Base-by-base conservation (phyloP, 768 basidiomycete species). In the Lactarius hatsudake region DNA sequence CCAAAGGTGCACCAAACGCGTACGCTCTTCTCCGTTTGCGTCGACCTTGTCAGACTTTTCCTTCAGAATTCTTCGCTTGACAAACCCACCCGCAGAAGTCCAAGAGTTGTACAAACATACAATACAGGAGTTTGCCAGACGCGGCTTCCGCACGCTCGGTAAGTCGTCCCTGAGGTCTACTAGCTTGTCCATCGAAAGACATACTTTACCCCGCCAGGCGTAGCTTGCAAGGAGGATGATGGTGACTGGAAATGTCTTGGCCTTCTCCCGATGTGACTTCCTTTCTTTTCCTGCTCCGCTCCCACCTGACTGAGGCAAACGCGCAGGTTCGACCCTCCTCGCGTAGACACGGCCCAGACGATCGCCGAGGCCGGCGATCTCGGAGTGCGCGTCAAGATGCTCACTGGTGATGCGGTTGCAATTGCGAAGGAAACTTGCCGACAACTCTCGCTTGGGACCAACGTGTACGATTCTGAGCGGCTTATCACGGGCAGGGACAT, bases 361-460 rank as follows among this genome's bases (percentile, higher is more conserved):
- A 79, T 83, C 64, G 73, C 72, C 9, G 82, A 82, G 71, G 82
- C 82, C 10, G 74, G 74, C 43, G 69, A 76, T 20, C 76, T 83
- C 45, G 82, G 82, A 13, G 77, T 83, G 62, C 74, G 76, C 60
- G 77, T 83, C 64, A 83, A 83, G 77, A 83, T 83, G 82, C 76
- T 83, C 18, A 83, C 82, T 15, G 82, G 82, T 54, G 82, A 83
- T 68, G 81, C 81, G 42, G 81, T 83, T 34, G 81, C 82, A 15
- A 83, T 83, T 64, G 82, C 80, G 34, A 81, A 79, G 67, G 82
- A 83, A 69, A 80, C 80, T 34, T 79, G 79, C 72, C 79, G 79
- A 60, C 76, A 78, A 66, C 80, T 83, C n/a, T 72, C 75, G 4
- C 74, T 82, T 30, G 79, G 79, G 8, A 81, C 80, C 62, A 81